A percentile compares a stretch with the other conserved stretches of the same genome.
These are phyloP conservation scores for Fusarium illudens DNA, from an alignment of 2,329 filamentous ascomycete species.

Conservation along the genomic window DNA sequence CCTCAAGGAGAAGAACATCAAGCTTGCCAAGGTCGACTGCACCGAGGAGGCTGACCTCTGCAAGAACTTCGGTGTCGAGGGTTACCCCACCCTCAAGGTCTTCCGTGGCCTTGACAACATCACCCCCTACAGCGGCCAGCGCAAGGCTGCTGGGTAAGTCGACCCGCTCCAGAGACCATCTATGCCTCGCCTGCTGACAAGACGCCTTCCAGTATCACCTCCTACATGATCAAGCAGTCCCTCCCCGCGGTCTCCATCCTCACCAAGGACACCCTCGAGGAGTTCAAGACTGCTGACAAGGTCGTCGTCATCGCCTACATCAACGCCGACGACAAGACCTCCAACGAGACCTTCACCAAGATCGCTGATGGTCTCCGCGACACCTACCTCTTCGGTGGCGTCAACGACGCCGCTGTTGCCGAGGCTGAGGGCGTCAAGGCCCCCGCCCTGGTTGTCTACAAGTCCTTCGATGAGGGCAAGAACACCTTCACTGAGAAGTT, in stretches of 20 bases:
- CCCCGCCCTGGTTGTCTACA: slow-evolving; percentile 93
- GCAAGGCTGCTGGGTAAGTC: slow-evolving; percentile 81
- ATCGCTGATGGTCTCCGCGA: slow-evolving; percentile 83
- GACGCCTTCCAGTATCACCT: slow-evolving; percentile 61
- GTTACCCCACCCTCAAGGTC: slow-evolving; percentile 98
- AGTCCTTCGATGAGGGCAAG: slow-evolving; percentile 98
- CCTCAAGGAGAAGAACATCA: slow-evolving; percentile 88
- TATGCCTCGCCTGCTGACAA: slow-evolving; percentile 30
- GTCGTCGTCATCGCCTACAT: slow-evolving; percentile 94
- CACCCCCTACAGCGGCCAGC: slow-evolving; percentile 84
- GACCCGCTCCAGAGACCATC: background rate
- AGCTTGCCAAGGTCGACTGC: slow-evolving; percentile 90
- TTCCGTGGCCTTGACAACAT: slow-evolving; percentile 90
- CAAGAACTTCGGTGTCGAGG: slow-evolving; percentile 89
- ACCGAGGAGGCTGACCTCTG: slow-evolving; percentile 94
- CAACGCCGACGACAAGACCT: slow-evolving; percentile 79
- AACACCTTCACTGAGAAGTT: slow-evolving; percentile 81
- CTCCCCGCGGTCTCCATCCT: slow-evolving; percentile 90
- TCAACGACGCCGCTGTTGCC: slow-evolving; percentile 83
- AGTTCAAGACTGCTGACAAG: slow-evolving; percentile 98
- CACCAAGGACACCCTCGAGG: slow-evolving; percentile 82
- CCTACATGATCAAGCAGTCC: slow-evolving; percentile 98
- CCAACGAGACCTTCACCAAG: slow-evolving; percentile 83
- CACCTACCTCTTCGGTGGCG: slow-evolving; percentile 89
- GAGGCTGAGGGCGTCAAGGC: slow-evolving; percentile 89